A percentile compares a stretch with the other conserved stretches of the same genome.
phyloP scores from a whole-genome alignment of 78 protist species.

The Dictyostelium brefeldianum region DNA sequence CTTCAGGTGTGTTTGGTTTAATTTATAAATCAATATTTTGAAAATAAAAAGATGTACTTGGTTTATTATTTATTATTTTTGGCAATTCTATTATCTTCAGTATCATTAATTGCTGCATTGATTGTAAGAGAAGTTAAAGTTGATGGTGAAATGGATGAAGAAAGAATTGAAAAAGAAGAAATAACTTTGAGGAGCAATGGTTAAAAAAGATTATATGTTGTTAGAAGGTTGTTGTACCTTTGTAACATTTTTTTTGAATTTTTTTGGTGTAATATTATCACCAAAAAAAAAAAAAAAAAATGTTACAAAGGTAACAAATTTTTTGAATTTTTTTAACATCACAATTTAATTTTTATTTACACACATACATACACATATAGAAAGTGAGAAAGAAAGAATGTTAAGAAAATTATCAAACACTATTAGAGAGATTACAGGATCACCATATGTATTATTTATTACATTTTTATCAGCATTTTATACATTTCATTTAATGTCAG shows the following conservation, averaged over 20 bases:
- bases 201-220: no score
- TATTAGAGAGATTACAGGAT: background rate
- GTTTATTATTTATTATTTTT: constrained; percentile 58
- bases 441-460: background rate
- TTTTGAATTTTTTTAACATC: no score
- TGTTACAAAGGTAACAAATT: no score
- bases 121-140: constrained; percentile 23
- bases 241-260: no score
- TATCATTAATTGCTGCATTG: constrained; percentile 50
- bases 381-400: no score
- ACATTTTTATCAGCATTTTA: background rate
- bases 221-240: no score
- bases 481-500: constrained; percentile 1
- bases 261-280: no score
- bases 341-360: no score
- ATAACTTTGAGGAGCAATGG: no score
- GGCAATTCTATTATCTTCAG: background rate
- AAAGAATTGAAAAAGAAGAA: background rate
- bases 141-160: background rate
- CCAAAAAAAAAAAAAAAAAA: no score
- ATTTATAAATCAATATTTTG: constrained; percentile 52
- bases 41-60: constrained; percentile 23
- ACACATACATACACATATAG: no score
- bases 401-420: constrained; percentile 6
- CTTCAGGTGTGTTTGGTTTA: constrained; percentile 59